Evolutionary conservation across 106 monocot genomes (phyloP), one percentile per base, ranked within the genome.

Genomic region (Dendrobium catenatum): DNA sequence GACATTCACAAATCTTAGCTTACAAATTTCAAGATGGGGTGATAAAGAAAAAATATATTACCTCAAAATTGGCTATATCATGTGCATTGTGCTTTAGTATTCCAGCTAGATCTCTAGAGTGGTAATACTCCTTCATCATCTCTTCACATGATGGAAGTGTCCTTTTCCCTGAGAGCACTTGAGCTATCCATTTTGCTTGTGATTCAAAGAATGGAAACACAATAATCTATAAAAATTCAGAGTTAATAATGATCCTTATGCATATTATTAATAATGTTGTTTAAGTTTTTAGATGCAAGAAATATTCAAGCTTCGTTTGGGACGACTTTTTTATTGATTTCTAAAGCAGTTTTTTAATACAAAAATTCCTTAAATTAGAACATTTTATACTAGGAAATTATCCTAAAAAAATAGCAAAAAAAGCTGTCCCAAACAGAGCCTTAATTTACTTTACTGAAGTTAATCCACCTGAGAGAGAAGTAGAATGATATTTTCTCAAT

Each of bases 171-270:
- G 90, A 87, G 18, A 93, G 86, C 27, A 87, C 83, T 56, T 85
- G 87, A 59, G 93, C 87, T 26, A 93, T 85, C 93, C 93, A 93
- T 82, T 68, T 91, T 26, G 84, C 87, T 87, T 93, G 93, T 67
- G 90, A 85, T 79, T 93, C 93, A 59, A 89, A 90, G 84, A 89
- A 88, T 18, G 85, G 88, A 55, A 89, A 87, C 46, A 83, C 88
- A 74, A 88, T 88, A 48, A 91, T 55, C 88, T 91, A 73, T 3
- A 37, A 37, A 6, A 81, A 78, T 42, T 80, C 17, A 81, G 54
- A 31, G 15, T 44, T 74, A 9, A 72, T 54, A 19, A 64, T 24
- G 1, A 0, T 51, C 51, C 13, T 51, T 9, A 46, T 51, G 51
- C 51, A 51, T 13, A 51, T 49, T 49, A 49, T 49, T 49, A 49